Base-by-base conservation (phyloP, 495 filamentous ascomycete genomes). In the Amorphotheca resinae region DNA sequence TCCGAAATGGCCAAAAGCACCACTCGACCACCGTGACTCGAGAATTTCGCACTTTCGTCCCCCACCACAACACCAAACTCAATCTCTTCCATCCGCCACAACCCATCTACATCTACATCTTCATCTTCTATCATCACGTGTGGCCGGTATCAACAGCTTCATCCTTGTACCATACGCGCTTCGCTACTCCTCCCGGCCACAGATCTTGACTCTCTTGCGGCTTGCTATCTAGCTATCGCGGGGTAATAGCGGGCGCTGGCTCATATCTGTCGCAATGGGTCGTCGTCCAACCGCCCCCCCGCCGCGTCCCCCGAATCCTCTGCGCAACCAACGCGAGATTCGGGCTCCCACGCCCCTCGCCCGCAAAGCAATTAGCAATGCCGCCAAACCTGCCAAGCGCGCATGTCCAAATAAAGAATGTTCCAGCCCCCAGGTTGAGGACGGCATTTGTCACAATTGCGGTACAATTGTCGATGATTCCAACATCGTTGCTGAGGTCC, bases 401-500 rank as follows among this genome's bases (percentile, higher is more conserved):
- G 41, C 25, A 31, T 63, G 60, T 45, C 58, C 58, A 7, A 67
- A 64, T 41, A 60, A 59, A 12, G 46, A 52, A 14, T 67, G 64
- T 46, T 34, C 50, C 6, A 53, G 52, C n/a, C 58, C 60, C 17
- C 50, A 65, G 26, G 57, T 75, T 42, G 53, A 60, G 1, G 67
- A 72, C 41, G 72, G 72, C 31, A 77, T 84, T 35, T 98, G 91
- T 66, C 69, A 72, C 22, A 79, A 70, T 28, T 98, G 91, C 65
- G 88, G 88, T 69, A 76, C 74, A 20, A 75, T 89, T 43, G 71
- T 87, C 48, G 75, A 80, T 46, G 79, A 88, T 51, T 74, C 76
- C 46, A 84, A 93, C 50, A 93, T 96, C 42, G 87, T 95, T 41
- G 73, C 85, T 16, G 91, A 98, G 55, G 73, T 96, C 39, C 77